Evolutionary conservation across 768 basidiomycete genomes (phyloP).

Genomic region (Leucosporidium yakuticum): DNA sequence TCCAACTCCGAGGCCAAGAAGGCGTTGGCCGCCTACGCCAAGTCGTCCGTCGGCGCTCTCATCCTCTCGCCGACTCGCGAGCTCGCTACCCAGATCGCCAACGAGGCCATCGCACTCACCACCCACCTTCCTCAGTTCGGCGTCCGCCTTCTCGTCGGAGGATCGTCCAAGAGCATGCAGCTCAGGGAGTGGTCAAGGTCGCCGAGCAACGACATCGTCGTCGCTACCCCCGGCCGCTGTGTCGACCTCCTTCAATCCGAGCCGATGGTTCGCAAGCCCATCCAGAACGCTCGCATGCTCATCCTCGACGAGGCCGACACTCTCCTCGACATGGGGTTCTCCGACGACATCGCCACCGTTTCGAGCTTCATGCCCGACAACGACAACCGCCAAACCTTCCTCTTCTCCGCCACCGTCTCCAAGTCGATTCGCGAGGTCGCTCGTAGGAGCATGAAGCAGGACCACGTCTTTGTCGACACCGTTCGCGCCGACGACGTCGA

Average conservation of each 20-base stretch:
- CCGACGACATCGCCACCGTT: constrained; percentile 62
- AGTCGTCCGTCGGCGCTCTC: constrained; percentile 49
- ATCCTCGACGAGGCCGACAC: constrained; percentile 61
- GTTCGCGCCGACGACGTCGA: constrained; percentile 56
- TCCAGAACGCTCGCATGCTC: constrained; percentile 61
- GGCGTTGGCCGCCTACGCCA: constrained; percentile 66
- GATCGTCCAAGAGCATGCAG: constrained; percentile 61
- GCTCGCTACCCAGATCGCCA: constrained; percentile 45
- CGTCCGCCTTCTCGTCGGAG: constrained; percentile 44
- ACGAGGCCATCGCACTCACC: constrained; percentile 57
- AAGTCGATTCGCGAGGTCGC: constrained; percentile 46
- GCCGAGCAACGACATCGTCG: constrained; percentile 52
- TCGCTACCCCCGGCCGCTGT: constrained; percentile 48
- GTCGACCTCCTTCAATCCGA: constrained; percentile 46
- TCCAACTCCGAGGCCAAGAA: constrained; percentile 47
- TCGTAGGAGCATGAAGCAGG: constrained; percentile 41
- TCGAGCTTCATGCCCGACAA: constrained; percentile 41
- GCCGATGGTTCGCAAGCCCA: constrained; percentile 52
- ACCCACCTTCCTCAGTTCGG: constrained; percentile 33
- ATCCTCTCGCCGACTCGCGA: constrained; percentile 47
- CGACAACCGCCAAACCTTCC: constrained; percentile 50
- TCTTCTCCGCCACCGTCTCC: constrained; percentile 50
- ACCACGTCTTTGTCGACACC: constrained; percentile 54
- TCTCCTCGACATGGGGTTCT: constrained; percentile 47
- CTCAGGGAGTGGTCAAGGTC: constrained; percentile 60